A percentile compares a stretch with the other conserved stretches of the same genome.
phyloP scores from a whole-genome alignment of 2,329 filamentous ascomycete genomes.

The Sporothrix pallida region DNA sequence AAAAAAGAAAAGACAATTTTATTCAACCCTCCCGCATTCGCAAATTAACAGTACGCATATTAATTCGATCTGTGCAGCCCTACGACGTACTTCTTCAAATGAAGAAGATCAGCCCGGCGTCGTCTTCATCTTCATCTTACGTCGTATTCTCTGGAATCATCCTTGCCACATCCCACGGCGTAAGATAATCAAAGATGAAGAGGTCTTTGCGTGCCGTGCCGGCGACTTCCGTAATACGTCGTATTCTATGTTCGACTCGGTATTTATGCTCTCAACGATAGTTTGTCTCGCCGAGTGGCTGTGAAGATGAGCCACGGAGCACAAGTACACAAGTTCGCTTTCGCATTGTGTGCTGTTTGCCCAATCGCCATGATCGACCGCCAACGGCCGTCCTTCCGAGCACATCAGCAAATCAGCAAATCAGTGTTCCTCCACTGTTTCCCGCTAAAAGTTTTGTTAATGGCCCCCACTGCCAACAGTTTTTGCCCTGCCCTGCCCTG shows the following conservation, averaged over 20 bases:
- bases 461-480: too few relatives aligned
- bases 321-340: not conserved
- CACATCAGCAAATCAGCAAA: not conserved
- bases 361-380: not conserved
- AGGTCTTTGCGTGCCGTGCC: too few relatives aligned
- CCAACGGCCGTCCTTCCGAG: not conserved
- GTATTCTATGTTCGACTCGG: not conserved
- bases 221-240: not conserved
- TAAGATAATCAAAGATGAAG: not conserved
- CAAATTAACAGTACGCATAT: too few relatives aligned
- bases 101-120: not conserved
- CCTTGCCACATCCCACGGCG: not conserved
- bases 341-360: not conserved
- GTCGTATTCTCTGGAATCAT: not conserved
- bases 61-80: too few relatives aligned
- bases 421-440: not conserved
- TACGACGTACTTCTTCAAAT: not conserved
- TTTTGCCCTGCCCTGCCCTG: not conserved
- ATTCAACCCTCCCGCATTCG: too few relatives aligned
- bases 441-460: not conserved
- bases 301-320: not conserved
- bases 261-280: too few relatives aligned
- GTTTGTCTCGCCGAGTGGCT: not conserved
- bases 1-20: too few relatives aligned
- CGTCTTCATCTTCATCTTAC: not conserved